Conservation (phyloP, 208 protist genomes). For the Leishmania braziliensis region DNA sequence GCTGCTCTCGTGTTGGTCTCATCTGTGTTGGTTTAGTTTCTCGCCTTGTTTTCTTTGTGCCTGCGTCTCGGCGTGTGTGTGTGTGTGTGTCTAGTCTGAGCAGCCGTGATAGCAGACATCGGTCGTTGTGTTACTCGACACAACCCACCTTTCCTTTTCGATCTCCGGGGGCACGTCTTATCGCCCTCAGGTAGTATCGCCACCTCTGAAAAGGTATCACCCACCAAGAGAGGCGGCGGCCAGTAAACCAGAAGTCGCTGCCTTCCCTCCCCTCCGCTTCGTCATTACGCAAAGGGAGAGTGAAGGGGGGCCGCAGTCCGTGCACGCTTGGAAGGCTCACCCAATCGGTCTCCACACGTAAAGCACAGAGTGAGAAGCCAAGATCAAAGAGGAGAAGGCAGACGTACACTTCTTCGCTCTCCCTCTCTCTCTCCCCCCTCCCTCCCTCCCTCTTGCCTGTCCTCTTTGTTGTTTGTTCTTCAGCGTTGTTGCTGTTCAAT, state of each 20-base stretch:
- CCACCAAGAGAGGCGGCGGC: neutral
- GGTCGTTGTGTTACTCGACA: conserved; percentile 9
- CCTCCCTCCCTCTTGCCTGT: no score
- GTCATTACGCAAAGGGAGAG: neutral
- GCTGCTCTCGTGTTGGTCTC: no score
- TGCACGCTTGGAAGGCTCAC: neutral
- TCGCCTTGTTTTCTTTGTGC: no score
- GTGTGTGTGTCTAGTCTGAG: neutral
- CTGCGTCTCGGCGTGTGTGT: conserved; percentile 17
- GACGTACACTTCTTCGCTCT: neutral
- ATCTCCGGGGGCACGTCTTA: neutral
- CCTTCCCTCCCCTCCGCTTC: neutral
- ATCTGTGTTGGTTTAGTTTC: no score
- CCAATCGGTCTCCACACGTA: neutral
- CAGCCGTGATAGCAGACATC: neutral
- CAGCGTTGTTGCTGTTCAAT: neutral
- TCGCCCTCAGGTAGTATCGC: neutral
- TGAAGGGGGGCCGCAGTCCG: neutral
- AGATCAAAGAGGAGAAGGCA: no score
- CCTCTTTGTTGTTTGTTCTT: neutral
- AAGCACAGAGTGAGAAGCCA: neutral
- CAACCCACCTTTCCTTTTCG: neutral
- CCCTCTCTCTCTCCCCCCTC: neutral
- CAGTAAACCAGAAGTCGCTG: neutral
- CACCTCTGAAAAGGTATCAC: neutral